Base-by-base conservation (phyloP, 129 eudicot genomes). In the Cynara cardunculus region DNA sequence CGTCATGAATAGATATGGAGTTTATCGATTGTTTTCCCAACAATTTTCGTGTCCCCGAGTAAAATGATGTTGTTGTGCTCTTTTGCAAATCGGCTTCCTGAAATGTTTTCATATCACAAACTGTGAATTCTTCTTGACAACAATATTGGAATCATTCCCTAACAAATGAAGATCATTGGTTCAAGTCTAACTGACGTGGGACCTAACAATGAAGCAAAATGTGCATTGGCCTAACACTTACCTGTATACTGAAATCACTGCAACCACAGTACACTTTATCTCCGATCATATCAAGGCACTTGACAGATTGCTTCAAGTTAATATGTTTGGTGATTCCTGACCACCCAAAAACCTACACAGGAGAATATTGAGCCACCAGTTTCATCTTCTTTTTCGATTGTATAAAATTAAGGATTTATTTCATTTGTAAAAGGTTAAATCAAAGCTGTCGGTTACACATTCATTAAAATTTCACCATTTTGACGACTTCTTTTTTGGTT, bases 211-310 rank as follows among this genome's bases (percentile, higher is more conserved):
- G n/a, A n/a, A n/a, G 56, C 56, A 13, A 24, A 22, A 10, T 28
- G 31, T 90, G 76, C 67, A 69, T 22, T 84, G 69, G 3, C 39
- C 3, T 46, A 46, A 46, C 61, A 24, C 62, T 82, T 18, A 90
- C 97, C 90, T 80, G 95, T 84, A 92, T 82, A 65, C 86, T 85
- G 86, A 73, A 87, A 82, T 88, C 88, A 73, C 85, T 83, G 88
- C 97, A 92, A 28, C 97, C 96, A 68, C 97, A 92, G 24, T 88
- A 92, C 71, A 92, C 81, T 81, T 84, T 92, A 82, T 82, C 82
- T 4, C 89, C 87, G 3, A 53, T 82, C 82, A 90, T 77, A 34
- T 88, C 88, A 12, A 92, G 77, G 77, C 97, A 73, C 78, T 86
- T 92, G 39, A 92, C 93, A 18, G 87, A 76, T 84, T 88, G 91